A percentile compares a stretch with the other conserved stretches of the same genome.
Conservation (phyloP, 129 eudicot genomes). For the Flaveria robusta region DNA sequence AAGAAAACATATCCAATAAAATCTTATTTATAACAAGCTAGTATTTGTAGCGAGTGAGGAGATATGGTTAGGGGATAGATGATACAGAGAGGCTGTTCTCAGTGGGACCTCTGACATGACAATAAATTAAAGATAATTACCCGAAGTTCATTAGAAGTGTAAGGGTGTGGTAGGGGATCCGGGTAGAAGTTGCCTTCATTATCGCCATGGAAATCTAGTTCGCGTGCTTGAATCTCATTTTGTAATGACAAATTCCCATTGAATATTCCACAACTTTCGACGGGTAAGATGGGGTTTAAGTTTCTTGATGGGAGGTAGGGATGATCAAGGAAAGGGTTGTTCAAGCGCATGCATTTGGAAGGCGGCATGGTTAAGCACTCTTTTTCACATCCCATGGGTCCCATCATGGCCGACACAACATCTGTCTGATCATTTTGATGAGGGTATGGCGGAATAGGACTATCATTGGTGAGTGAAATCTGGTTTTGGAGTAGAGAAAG, state of each 20-base stretch:
- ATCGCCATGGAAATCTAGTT: conserved; percentile 59
- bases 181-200: conserved; percentile 52
- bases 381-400: conserved; percentile 50
- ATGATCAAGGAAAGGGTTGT: conserved; percentile 49
- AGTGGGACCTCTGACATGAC: too few relatives aligned
- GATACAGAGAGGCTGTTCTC: too few relatives aligned
- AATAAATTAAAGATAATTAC: conserved; percentile 26
- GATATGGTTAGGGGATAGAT: too few relatives aligned
- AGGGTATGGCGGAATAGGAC: conserved; percentile 25
- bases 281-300: conserved; percentile 40
- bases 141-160: conserved; percentile 62
- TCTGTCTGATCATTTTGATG: conserved; percentile 34
- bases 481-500: conserved; percentile 47
- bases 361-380: conserved; percentile 56
- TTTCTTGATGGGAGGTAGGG: conserved; percentile 40
- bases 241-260: conserved; percentile 43
- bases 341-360: conserved; percentile 54
- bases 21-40: too few relatives aligned
- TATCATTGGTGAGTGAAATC: conserved; percentile 25
- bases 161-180: conserved; percentile 43
- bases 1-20: too few relatives aligned
- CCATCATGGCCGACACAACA: conserved; percentile 44
- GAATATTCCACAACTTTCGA: conserved; percentile 50
- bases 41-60: too few relatives aligned
- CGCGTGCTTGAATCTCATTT: conserved; percentile 51